Evolutionary conservation across 352 stramenopile species (phyloP), one percentile per base, ranked within the genome.

Genomic region (Globisporangium paroecandrum): DNA sequence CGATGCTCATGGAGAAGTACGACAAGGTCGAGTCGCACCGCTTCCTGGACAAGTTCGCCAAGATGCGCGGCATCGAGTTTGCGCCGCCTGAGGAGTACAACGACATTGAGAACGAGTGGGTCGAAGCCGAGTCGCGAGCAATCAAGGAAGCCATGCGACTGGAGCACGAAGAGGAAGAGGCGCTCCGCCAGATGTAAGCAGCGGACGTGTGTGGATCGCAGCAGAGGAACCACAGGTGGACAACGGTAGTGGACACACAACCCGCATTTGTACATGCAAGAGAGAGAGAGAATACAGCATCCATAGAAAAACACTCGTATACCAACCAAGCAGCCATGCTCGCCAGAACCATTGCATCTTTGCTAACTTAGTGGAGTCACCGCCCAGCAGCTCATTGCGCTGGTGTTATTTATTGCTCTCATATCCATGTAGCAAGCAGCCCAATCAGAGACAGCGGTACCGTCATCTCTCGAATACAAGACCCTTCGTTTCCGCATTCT

Each of bases 141-240:
- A 85, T 94, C 64, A 94, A 94, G 74, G 84, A 94, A 57, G 86
- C 82, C 41, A 93, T 94, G 86, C 86, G 86, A 65, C 75, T 94
- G 58, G 86, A 94, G 71, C 82, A 91, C 68, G 84, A 94, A 66
- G 86, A 94, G 59, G 81, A 88, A 47, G 82, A 93, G 61, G 84
- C 85, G 68, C 65, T 90, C 41, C 82, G 82, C 55, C 79, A 91
- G 69, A 87, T 83, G 75, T 91, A 71, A 41, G 32, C 4, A 15
- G 8, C 18, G 49, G 3, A n/a, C 34, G 38, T 53, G 22, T 22
- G 38, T 38, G 22, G 12, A 32, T 12, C 34, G 20, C 24, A 57
- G 34, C 10, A 25, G 57, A 58, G 53, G 15, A 22, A n/a, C 13
- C 25, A 20, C 54, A 24, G 6, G 18, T 20, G 34, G 53, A 60